phyloP scores from a whole-genome alignment of 257 asterid genomes.

The Nicotiana undulata region DNA sequence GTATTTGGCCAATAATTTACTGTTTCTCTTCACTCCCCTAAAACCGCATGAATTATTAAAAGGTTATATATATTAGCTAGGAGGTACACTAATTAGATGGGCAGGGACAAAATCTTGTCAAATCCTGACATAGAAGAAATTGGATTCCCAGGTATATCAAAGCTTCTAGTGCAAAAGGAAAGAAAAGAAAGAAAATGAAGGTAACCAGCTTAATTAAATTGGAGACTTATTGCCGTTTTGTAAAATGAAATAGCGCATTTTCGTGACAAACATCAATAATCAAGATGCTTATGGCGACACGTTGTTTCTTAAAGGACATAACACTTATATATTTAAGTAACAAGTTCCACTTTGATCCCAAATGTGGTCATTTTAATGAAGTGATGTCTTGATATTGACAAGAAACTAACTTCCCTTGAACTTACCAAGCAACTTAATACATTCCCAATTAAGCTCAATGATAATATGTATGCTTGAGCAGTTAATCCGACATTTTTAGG shows the following conservation, averaged over 20 bases:
- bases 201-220: background rate
- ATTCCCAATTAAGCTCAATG: background rate
- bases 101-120: too few species aligned
- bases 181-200: background rate
- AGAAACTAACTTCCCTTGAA: slow-evolving; percentile 13
- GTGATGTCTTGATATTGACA: slow-evolving; percentile 17
- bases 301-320: background rate
- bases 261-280: slow-evolving; percentile 1
- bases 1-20: too few species aligned
- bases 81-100: too few species aligned
- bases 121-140: background rate
- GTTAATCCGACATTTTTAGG: background rate
- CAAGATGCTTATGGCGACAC: background rate
- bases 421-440: background rate
- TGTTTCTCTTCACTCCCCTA: too few species aligned
- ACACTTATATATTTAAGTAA: background rate
- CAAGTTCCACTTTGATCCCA: background rate
- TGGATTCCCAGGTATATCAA: background rate
- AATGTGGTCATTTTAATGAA: slow-evolving; percentile 11
- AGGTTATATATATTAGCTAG: too few species aligned
- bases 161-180: background rate
- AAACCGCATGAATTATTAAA: too few species aligned
- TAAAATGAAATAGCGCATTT: background rate
- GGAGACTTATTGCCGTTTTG: background rate
- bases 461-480: background rate